Base-by-base conservation (phyloP, 2,329 filamentous ascomycete species). In the Dactylonectria macrodidyma region DNA sequence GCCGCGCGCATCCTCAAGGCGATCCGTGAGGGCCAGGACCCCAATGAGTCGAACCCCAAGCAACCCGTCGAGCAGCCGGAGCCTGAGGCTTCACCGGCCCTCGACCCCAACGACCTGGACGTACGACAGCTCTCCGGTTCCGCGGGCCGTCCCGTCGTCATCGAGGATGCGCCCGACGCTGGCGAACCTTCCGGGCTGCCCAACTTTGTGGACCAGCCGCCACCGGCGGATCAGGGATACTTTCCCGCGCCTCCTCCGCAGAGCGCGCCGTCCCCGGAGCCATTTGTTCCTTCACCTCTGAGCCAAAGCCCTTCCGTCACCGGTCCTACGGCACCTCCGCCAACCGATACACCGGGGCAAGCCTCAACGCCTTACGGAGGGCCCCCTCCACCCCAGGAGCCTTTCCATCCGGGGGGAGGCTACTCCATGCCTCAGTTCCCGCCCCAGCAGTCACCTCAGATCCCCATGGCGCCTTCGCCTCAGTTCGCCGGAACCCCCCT, bases 1-100 rank as follows among this genome's bases (percentile, higher is more conserved):
- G 95, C 95, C 2, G 85, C 95, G 41, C 90, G 96, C 65, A 99
- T 99, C 77, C 87, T 93, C 16, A 97, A 94, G 81, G 96, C 96
- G 11, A 88, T 98, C 76, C 96, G 95, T 77, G 93, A 95, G 47
- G 95, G 95, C 61, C 92, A 93, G 72, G 95, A 99, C 77, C 96
- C 96, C 3, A 99, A 99, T 81, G 90, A 92, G 62, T 93, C 93
- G 8, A 98, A 98, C 77, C 95, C 95, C 0, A 89, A 89, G 64
- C 86, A 4, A 5, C 26, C 84, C 5, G 85, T 91, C 9, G 81
- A 84, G 36, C 76, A 82, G 22, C 76, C 81, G 22, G 84, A 87
- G 50, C 83, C 80, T 24, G 69, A 65, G 16, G 62, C 38, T 50
- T 78, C 80, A 16, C 83, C 84, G 50, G 76, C 81, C 2, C 81